phyloP scores from a whole-genome alignment of 2,329 filamentous ascomycete genomes.

The Sporothrix schenckii region DNA sequence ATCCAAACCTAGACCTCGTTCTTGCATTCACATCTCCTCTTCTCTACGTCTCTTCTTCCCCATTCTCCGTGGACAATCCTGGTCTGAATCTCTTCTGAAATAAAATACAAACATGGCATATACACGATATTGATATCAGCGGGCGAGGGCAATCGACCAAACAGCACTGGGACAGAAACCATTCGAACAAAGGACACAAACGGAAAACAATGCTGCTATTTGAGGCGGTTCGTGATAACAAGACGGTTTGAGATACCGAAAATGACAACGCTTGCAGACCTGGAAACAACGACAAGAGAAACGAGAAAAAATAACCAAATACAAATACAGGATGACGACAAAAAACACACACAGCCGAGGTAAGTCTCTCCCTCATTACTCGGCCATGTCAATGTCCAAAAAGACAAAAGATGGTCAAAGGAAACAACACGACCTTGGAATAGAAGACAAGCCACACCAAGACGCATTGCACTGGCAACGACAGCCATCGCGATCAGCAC shows the following conservation, averaged over 20 bases:
- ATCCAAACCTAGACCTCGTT: not conserved
- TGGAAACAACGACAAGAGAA: not conserved
- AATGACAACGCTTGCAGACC: not conserved
- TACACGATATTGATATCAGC: not conserved
- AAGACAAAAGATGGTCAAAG: not conserved
- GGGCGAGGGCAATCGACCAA: not conserved
- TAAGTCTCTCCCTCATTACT: not conserved
- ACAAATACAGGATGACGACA: not conserved
- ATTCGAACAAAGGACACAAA: not conserved
- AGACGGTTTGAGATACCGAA: not conserved
- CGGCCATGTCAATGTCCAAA: not conserved
- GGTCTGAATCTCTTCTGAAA: not conserved
- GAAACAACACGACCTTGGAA: not conserved
- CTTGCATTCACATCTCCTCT: not conserved
- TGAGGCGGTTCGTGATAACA: not conserved
- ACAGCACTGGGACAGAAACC: not conserved
- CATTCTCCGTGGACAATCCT: not conserved
- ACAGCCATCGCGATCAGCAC: not conserved
- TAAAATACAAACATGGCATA: not conserved
- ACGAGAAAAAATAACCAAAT: too few species aligned
- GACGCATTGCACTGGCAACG: not conserved
- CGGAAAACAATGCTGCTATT: not conserved
- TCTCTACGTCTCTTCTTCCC: not conserved
- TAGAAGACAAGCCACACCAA: not conserved
- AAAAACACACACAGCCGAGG: not conserved